Evolutionary conservation across 345 rosid genomes (phyloP).

Genomic region (Triadica sebifera): DNA sequence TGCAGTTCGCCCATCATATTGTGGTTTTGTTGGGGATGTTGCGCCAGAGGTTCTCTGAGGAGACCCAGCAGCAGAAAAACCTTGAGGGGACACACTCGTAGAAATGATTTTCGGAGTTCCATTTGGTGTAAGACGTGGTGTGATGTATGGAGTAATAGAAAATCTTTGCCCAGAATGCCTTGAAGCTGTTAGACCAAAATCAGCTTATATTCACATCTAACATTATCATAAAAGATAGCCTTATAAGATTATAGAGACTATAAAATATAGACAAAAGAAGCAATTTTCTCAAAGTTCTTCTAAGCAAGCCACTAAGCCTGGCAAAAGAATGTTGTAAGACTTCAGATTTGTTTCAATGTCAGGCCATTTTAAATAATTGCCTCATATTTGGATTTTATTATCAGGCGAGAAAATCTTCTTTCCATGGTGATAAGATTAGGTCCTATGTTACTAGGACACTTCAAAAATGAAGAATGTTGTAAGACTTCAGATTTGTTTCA

Average conservation of each 20-base stretch:
- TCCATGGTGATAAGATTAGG: not conserved
- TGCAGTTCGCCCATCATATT: conserved; percentile 46
- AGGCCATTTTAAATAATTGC: not conserved
- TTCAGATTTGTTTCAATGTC: too few relatives aligned
- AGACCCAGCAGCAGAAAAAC: conserved; percentile 66
- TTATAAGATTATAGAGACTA: conserved; percentile 2
- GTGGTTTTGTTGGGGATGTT: conserved; percentile 61
- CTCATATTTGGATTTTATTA: not conserved
- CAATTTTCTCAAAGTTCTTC: not conserved
- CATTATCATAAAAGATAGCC: not conserved
- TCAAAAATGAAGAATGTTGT: not conserved
- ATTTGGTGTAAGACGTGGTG: conserved; percentile 78
- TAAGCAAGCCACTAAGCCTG: too few relatives aligned
- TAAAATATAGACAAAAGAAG: not conserved
- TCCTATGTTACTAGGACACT: too few relatives aligned
- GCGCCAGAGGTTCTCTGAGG: conserved; percentile 63
- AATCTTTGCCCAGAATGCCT: conserved; percentile 48
- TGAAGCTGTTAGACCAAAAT: conserved; percentile 43
- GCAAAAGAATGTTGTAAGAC: not conserved
- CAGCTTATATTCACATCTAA: not conserved
- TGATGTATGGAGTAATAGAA: conserved; percentile 73
- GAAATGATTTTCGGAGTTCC: conserved; percentile 75
- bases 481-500: not conserved
- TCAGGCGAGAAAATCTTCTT: not conserved
- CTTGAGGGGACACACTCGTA: conserved; percentile 61